Conservation (phyloP, 495 filamentous ascomycete genomes). For the Xanthoparmelia taractica region DNA sequence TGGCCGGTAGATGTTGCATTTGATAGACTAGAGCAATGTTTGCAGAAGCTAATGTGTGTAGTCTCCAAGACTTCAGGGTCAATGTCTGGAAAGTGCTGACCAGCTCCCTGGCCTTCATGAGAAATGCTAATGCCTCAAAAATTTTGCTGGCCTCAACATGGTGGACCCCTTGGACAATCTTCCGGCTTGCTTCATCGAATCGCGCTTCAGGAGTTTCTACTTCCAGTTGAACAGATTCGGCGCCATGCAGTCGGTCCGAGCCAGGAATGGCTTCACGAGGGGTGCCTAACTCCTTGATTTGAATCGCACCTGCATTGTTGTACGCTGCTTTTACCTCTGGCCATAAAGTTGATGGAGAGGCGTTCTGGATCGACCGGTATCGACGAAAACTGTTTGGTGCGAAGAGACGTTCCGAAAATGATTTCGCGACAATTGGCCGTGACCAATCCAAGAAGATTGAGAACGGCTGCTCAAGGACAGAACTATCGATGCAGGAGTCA, state of each 20-base stretch:
- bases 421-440: neutral
- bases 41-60: neutral
- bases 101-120: neutral
- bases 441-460: neutral
- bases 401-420: neutral
- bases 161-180: neutral
- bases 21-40: neutral
- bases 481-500: neutral
- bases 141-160: neutral
- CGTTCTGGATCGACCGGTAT: neutral
- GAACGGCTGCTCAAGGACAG: neutral
- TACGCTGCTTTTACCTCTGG: too few relatives aligned
- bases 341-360: too few relatives aligned
- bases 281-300: neutral
- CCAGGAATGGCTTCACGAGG: neutral
- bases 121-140: neutral
- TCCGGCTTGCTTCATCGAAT: neutral
- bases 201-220: neutral
- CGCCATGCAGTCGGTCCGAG: neutral
- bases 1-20: neutral
- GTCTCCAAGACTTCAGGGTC: neutral
- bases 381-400: neutral
- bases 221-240: neutral
- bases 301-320: neutral
- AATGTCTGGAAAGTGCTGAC: neutral